Evolutionary conservation across 2,329 filamentous ascomycete species (phyloP), one percentile per base, ranked within the genome.

Genomic region (Anisogramma anomala): DNA sequence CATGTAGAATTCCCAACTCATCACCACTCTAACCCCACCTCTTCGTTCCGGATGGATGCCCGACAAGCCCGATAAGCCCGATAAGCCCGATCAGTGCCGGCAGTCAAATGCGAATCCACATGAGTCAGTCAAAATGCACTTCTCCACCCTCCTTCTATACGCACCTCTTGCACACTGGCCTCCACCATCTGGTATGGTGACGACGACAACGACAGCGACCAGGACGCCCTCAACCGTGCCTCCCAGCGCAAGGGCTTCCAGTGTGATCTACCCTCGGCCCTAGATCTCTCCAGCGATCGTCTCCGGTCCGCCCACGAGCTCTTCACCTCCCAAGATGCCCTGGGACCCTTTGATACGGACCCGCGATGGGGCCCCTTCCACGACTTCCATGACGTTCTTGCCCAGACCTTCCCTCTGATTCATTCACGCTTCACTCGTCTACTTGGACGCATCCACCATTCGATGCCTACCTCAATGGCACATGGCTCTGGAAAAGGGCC

Each of bases 401-500:
- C 60, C 31, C 52, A 60, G 42, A 63, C 68, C 0, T 77, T 74
- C 45, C 73, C 73, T 3, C 57, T 56, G 26, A 47, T 66, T 3
- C 46, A 48, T 22, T 26, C 39, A 32, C 44, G 33, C 36, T 47
- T 47, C 27, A 37, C 52, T 25, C 50, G 71, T 58, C 60, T 0
- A 48, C 49, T 6, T 67, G 65, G 65, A 66, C 53, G 4, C 53
- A 67, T 36, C 65, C 64, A 3, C 65, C 65, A 1, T 67, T 64
- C n/a, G 56, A 56, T 1, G 65, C 54, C 8, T 48, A 61, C 46
- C 67, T 56, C 36, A 63, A 67, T 36, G 65, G 64, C 25, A 54
- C 61, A 4, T 65, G 53, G 48, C 54, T 67, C 26, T 67, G 64
- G 78, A 82, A 53, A 82, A 82, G 57, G 77, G 76, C 8, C 67